Conservation (phyloP, 1,139 yeast genomes). For the Geotrichum restrictum region DNA sequence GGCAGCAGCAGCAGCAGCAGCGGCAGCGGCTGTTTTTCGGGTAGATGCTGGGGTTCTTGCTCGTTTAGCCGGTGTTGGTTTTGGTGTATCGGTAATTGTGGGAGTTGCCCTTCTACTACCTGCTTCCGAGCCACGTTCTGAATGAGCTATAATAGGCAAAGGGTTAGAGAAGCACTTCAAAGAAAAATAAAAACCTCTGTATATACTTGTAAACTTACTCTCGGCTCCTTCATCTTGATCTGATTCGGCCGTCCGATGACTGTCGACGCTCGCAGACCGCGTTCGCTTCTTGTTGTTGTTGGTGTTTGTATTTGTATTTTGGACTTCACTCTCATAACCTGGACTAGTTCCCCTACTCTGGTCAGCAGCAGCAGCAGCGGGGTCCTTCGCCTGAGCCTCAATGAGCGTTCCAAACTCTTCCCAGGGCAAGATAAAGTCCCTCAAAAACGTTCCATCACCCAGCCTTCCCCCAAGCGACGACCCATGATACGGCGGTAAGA, state of each 20-base stretch:
- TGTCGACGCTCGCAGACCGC: conserved; percentile 11
- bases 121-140: conserved; percentile 12
- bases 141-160: conserved; percentile 1
- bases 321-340: conserved; percentile 21
- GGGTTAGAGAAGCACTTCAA: neutral
- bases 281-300: conserved; percentile 23
- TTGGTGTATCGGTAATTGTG: conserved; percentile 13
- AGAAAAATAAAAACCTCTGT: no score
- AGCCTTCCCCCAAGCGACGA: conserved; percentile 18
- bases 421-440: conserved; percentile 46
- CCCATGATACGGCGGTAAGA: conserved; percentile 13
- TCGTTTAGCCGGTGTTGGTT: conserved; percentile 17
- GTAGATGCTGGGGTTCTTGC: conserved; percentile 20
- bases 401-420: conserved; percentile 45
- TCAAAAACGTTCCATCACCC: conserved; percentile 20
- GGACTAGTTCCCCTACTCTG: conserved; percentile 20
- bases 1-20: no score
- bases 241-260: conserved; percentile 10
- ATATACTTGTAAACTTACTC: neutral
- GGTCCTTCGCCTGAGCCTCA: conserved; percentile 39
- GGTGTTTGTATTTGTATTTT: neutral
- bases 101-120: conserved; percentile 15
- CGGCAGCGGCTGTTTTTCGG: conserved; percentile 18
- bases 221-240: conserved; percentile 16
- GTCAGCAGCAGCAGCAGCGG: no score